Base-by-base conservation (phyloP, 129 eudicot species). In the Helichrysum umbraculigerum region DNA sequence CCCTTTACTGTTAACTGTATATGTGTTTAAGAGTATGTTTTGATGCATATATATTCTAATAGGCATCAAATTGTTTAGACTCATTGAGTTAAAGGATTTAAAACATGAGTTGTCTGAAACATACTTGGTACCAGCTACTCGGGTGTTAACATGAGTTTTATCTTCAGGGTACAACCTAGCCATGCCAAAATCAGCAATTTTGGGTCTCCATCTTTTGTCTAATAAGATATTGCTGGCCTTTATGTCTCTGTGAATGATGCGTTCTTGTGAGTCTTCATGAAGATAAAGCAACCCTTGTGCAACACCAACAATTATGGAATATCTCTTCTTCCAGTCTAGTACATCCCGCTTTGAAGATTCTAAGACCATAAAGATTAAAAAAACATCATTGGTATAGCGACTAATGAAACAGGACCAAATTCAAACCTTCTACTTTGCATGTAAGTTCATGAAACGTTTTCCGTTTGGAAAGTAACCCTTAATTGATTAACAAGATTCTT, bases 161-260 rank as follows among this genome's bases (percentile, higher is more conserved):
- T 92, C 91, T 76, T 87, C 91, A 1, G 89, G 88, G 73, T 77
- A 89, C 60, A 92, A 87, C 11, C 91, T 72, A 50, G 96, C 98
- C 96, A 92, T 80, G 47, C 98, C 98, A 84, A 92, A 92, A 84
- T 92, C 98, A 7, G 93, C 96, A 77, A 92, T 92, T 72, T 89
- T 92, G 39, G 98, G 98, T 51, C 83, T 75, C 96, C 96, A 92
- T 78, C 75, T 89, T 33, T 84, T 80, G 60, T 89, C 96, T 44
- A 92, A 84, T 32, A 92, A 81, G 56, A 92, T 86, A 73, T 92
- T 92, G 85, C 98, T 87, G 4, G 93, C 98, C 42, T 92, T 92
- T 75, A 92, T 89, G 75, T 92, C 98, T 65, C 98, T 89, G 58
- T 92, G 98, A 73, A 89, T 89, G 44, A 92, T 92, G 64, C 86